A percentile compares a stretch with the other conserved stretches of the same genome.
These are phyloP conservation scores for Fusarium luffae DNA, from an alignment of 2,329 filamentous ascomycete genomes.

Conservation along the genomic window DNA sequence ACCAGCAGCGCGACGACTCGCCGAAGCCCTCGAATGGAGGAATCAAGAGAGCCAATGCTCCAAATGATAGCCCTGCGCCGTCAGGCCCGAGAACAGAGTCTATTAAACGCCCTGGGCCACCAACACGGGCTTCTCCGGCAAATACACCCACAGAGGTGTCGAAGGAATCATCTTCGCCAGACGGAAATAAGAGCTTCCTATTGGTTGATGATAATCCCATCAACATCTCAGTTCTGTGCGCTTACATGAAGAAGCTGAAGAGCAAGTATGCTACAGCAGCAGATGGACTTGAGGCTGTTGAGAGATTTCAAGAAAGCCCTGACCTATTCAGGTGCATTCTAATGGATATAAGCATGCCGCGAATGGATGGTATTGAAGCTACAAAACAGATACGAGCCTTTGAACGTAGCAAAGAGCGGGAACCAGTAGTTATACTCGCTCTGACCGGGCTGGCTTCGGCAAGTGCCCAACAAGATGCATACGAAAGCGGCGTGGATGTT, in stretches of 20 bases:
- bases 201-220: slow-evolving; percentile 41
- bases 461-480: slow-evolving; percentile 62
- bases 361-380: slow-evolving; percentile 63
- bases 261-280: slow-evolving; percentile 45
- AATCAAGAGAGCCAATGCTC: background rate
- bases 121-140: background rate
- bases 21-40: background rate
- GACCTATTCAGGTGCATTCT: slow-evolving; percentile 49
- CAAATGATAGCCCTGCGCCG: background rate
- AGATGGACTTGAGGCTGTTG: slow-evolving; percentile 51
- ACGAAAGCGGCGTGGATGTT: slow-evolving; percentile 63
- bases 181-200: slow-evolving; percentile 23
- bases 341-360: slow-evolving; percentile 67
- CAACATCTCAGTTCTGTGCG: slow-evolving; percentile 39
- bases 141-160: background rate
- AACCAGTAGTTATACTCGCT: slow-evolving; percentile 61
- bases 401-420: slow-evolving; percentile 56
- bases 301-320: slow-evolving; percentile 43
- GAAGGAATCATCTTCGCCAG: background rate
- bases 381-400: slow-evolving; percentile 61
- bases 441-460: slow-evolving; percentile 63
- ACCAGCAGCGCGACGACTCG: background rate
- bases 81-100: background rate
- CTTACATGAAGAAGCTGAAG: slow-evolving; percentile 50
- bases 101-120: slow-evolving; percentile 9